Evolutionary conservation across 2,329 filamentous ascomycete genomes (phyloP), one percentile per base, ranked within the genome.

Genomic region (Fusarium hostae): DNA sequence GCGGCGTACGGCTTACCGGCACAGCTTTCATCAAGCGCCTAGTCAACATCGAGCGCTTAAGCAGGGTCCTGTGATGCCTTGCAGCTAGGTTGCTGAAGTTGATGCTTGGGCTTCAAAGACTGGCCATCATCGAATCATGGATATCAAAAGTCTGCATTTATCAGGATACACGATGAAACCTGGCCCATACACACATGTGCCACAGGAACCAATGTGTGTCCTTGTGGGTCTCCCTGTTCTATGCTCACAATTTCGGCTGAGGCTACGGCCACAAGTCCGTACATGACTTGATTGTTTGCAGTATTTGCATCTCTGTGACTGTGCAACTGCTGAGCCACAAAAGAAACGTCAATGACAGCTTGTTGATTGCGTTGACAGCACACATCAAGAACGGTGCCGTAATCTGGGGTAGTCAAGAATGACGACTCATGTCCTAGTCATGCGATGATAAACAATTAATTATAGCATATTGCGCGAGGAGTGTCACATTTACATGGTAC

Each of bases 291-390:
- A 28, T 47, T 69, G n/a, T 32, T 35, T 22, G n/a, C 32, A 39
- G 16, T 39, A 26, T 24, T 55, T 60, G 20, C 64, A 45, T 51
- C 37, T 52, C 26, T 35, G 43, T 22, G 24, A 28, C 30, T 63
- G 32, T 22, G 30, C 20, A 62, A 28, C 66, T 22, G 64, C 74
- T 75, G 63, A 76, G 74, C 74, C 74, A 76, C 74, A 35, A 16
- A 39, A 34, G 32, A 32, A 60, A 74, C 72, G 74, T 76, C 72
- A 73, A 76, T 59, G 40, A 32, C 24, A 55, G 55, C 47, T 54
- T 43, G 51, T 48, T 56, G 48, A 64, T 74, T 72, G 54, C 70
- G 58, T 67, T 45, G 60, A 63, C 58, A 34, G 32, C 45, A 60
- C 28, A 58, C 39, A 34, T 35, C 35, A 37, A 40, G 18, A 45